Base-by-base conservation (phyloP, 805 yeast genomes). In the Huiozyma sinensis region DNA sequence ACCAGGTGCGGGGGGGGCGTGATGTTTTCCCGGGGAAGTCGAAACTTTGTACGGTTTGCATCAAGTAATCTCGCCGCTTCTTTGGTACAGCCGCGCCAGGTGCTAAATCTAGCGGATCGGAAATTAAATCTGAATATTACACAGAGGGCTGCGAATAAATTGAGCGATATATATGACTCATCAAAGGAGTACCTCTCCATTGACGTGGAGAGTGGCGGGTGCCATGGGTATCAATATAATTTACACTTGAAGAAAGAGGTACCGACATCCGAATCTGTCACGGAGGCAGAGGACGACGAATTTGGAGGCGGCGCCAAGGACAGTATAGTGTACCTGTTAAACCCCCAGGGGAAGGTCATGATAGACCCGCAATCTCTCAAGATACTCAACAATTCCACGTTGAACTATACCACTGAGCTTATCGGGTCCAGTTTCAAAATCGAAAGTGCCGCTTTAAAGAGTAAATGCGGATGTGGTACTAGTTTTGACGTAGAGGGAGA, bases 181-280 rank as follows among this genome's bases (percentile, higher is more conserved):
- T 48, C 54, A 13, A 50, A 50, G 29, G 64, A 60, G 38, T 86
- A 87, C 0, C 66, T 90, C 13, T 69, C 83, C 41, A 76, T 90
- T 4, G 67, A 71, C 9, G 97, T 92, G 8, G 96, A 88, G 54
- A 83, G 95, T 57, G 98, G 98, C 7, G 98, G 98, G 1, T 92
- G 98, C 61, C 98, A 92, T 62, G 98, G 98, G 12, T 92, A 86
- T 64, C 97, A 92, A 63, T 92, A 92, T 58, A 74, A 83, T 50
- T 67, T 92, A 56, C 73, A 77, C 43, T 69, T 92, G 38, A 71
- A 38, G 24, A 38, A 36, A 8, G 39, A 43, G 81, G 90, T 96
- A 89, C 36, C 28, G 64, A 31, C 9, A 8, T 8, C 9, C 11
- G 5, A 11, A 9, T 2, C 9, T 8, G n/a, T 9, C 2, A 11